These are phyloP conservation scores for Bipolaris gigantea DNA, from an alignment of 2,329 filamentous ascomycete species.

Conservation along the genomic window DNA sequence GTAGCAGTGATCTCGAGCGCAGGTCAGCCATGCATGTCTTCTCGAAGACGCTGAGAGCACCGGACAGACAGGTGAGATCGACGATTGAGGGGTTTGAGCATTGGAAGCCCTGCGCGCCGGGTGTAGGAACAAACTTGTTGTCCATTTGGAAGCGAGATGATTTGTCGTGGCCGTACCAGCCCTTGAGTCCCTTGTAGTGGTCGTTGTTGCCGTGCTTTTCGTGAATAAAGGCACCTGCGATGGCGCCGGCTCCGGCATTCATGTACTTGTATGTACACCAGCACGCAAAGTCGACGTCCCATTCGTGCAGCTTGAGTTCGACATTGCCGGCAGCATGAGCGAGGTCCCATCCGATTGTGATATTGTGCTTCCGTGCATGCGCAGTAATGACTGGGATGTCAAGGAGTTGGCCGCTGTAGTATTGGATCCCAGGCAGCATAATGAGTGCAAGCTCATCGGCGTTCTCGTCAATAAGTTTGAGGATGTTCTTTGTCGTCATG, in stretches of 20 bases:
- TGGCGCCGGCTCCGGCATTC: conserved; percentile 79
- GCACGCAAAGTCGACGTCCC: conserved; percentile 85
- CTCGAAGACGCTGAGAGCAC: conserved; percentile 72
- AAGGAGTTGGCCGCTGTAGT: conserved; percentile 85
- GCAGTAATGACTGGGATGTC: conserved; percentile 79
- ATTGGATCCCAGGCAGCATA: conserved; percentile 83
- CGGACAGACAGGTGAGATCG: conserved; percentile 75
- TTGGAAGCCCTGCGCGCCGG: conserved; percentile 79
- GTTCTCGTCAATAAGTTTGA: conserved; percentile 72
- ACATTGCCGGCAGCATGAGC: conserved; percentile 87
- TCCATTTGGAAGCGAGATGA: conserved; percentile 78
- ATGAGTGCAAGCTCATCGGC: conserved; percentile 72
- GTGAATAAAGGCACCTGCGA: conserved; percentile 79
- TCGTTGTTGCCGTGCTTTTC: conserved; percentile 65
- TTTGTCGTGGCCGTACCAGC: conserved; percentile 88
- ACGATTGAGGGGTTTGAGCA: conserved; percentile 80
- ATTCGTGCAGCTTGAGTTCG: conserved; percentile 75
- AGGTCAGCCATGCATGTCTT: conserved; percentile 69
- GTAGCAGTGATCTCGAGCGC: conserved; percentile 67
- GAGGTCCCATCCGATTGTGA: conserved; percentile 82
- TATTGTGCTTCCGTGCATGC: conserved; percentile 69
- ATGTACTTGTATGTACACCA: conserved; percentile 97
- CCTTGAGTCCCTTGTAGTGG: conserved; percentile 68
- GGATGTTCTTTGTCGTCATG: conserved; percentile 68
- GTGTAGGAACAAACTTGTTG: conserved; percentile 74